Conservation (phyloP, 2,329 filamentous ascomycete species). For the Elsinoe necatrix region DNA sequence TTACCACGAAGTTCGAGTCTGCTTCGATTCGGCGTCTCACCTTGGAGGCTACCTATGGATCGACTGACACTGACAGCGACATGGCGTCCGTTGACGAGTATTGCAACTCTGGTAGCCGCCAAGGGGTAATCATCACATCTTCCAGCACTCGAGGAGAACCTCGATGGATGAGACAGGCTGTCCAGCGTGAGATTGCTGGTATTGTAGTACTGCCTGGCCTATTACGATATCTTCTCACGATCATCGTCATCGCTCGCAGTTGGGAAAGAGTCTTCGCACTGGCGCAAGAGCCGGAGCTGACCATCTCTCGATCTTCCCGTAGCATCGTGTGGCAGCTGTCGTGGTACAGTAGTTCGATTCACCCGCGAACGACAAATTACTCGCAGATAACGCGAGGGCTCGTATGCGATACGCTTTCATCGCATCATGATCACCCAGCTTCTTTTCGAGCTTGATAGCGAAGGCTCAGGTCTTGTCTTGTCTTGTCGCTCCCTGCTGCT, state of each 20-base stretch:
- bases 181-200: neutral
- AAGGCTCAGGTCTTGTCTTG: neutral
- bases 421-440: conserved; percentile 3
- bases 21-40: conserved; percentile 7
- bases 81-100: conserved; percentile 10
- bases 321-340: neutral
- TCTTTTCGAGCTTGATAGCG: conserved; percentile 4
- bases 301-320: conserved; percentile 2
- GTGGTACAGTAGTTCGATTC: neutral
- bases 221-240: neutral
- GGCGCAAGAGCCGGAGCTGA: neutral
- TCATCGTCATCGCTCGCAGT: neutral
- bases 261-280: neutral
- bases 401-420: neutral
- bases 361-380: neutral
- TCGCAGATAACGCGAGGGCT: neutral
- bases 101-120: conserved; percentile 8
- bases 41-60: neutral
- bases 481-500: conserved; percentile 1
- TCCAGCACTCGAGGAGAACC: neutral
- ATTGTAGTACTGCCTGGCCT: too few relatives aligned
- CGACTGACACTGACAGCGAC: conserved; percentile 12
- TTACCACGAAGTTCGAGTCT: conserved; percentile 2
- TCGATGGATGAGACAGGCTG: neutral
- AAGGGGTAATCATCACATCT: conserved; percentile 14